Conservation (phyloP, 768 basidiomycete species). For the Arthromyces matolae region DNA sequence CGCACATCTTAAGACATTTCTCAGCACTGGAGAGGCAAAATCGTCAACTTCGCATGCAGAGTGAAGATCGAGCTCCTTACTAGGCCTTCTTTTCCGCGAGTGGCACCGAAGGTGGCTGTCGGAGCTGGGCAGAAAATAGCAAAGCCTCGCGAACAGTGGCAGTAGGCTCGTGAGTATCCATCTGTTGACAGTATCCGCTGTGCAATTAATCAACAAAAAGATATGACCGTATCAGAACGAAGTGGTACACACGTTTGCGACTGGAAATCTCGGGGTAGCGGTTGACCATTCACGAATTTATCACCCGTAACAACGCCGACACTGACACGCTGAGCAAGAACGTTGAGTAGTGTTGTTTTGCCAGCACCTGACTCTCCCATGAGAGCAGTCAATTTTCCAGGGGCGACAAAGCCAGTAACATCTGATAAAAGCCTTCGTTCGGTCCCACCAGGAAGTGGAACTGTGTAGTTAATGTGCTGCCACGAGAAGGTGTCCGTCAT, state of each 20-base stretch:
- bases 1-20: conserved; percentile 44
- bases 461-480: conserved; percentile 57
- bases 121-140: conserved; percentile 72
- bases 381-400: conserved; percentile 64
- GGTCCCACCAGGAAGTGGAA: conserved; percentile 43
- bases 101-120: conserved; percentile 66
- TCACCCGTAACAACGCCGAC: conserved; percentile 37
- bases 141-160: conserved; percentile 80
- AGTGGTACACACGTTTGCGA: conserved; percentile 39
- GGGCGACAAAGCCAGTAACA: conserved; percentile 74
- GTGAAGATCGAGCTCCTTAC: conserved; percentile 35
- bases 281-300: conserved; percentile 38
- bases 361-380: conserved; percentile 48
- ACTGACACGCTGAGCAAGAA: conserved; percentile 34
- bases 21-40: conserved; percentile 7
- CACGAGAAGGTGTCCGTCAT: conserved; percentile 64
- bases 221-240: not conserved
- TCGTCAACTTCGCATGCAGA: not conserved
- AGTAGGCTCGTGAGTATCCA: conserved; percentile 73
- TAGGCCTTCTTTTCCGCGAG: conserved; percentile 76
- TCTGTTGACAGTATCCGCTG: conserved; percentile 79
- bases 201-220: not conserved
- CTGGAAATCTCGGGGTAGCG: conserved; percentile 41
- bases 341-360: conserved; percentile 44
- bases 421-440: conserved; percentile 57